A percentile compares a stretch with the other conserved stretches of the same genome.
Evolutionary conservation across 352 stramenopile species (phyloP).

Genomic region (Elongisporangium prolatum): DNA sequence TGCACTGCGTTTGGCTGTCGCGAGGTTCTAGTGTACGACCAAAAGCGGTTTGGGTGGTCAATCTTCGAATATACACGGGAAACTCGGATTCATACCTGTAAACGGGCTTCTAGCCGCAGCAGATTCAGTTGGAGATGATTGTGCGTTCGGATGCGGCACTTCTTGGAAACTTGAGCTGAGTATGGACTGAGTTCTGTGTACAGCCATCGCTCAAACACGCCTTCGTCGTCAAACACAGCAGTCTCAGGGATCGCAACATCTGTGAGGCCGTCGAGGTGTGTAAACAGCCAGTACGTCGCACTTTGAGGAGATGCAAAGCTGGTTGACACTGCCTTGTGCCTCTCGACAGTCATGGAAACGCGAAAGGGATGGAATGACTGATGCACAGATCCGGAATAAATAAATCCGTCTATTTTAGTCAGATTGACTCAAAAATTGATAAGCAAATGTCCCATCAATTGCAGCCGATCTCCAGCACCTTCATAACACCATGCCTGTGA

Average conservation of each 20-base stretch:
- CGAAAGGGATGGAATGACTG: neutral
- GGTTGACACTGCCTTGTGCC: neutral
- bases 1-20: constrained; percentile 5
- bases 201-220: constrained; percentile 33
- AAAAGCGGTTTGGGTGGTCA: neutral
- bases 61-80: neutral
- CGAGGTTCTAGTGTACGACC: constrained; percentile 10
- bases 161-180: neutral
- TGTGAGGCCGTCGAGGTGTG: constrained; percentile 13
- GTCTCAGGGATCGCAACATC: constrained; percentile 27
- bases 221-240: constrained; percentile 34
- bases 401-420: neutral
- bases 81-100: constrained; percentile 18
- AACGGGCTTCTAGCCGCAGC: constrained; percentile 26
- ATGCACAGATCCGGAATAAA: neutral
- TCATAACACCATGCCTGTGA: too few relatives aligned
- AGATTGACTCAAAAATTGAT: neutral
- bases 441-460: neutral
- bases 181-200: constrained; percentile 2
- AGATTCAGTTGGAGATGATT: constrained; percentile 28
- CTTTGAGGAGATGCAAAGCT: constrained; percentile 6
- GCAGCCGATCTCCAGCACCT: neutral
- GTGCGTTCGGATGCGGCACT: constrained; percentile 1
- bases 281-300: constrained; percentile 33
- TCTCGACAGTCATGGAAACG: neutral